Base-by-base conservation (phyloP, 495 filamentous ascomycete genomes). In the Neurospora sp. region DNA sequence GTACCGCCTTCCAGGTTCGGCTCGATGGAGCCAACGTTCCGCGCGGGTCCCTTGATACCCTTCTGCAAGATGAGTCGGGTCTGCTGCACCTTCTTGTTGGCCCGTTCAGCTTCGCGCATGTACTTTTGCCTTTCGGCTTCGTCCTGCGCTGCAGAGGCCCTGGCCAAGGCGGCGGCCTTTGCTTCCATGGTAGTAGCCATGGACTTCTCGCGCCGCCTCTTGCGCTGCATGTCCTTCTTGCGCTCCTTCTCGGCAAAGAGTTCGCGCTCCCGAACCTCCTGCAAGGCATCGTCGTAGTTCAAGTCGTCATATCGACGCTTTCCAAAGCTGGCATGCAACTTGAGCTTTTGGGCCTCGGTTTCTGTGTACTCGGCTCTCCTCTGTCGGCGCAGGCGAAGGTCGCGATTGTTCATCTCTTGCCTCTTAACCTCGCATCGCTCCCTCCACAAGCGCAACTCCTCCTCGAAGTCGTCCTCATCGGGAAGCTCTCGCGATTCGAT, bases 151-250 rank as follows among this genome's bases (percentile, higher is more conserved):
- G 86, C 86, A 71, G 89, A 87, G 2, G 94, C 94, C 70, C 91
- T 90, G 69, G 89, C 86, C 68, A 96, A 85, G 5, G 93, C 94
- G 73, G 94, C 90, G 10, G 90, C 85, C 74, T 95, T 92, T 82
- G 97, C 95, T 76, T 94, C 90, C 77, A 93, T 88, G 61, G 95
- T 94, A 72, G 90, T 86, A 16, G 92, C 91, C 79, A 97, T 91
- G 12, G 96, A 97, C 82, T 97, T 97, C 80, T 99, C 96, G 22
- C 96, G 89, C n/a, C 96, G 90, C 35, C 96, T 90, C 83, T 98
- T 98, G 35, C 96, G 91, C 78, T 99, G 96, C 92, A 98, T 97
- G 74, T 98, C 96, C 84, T 99, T 99, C 86, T 99, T 99, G 38
- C 96, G 93, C 82, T 98, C 96, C 80, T 98, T 99, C 79, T 99